phyloP scores from a whole-genome alignment of 495 filamentous ascomycete genomes.

The Xylaria telfairii region DNA sequence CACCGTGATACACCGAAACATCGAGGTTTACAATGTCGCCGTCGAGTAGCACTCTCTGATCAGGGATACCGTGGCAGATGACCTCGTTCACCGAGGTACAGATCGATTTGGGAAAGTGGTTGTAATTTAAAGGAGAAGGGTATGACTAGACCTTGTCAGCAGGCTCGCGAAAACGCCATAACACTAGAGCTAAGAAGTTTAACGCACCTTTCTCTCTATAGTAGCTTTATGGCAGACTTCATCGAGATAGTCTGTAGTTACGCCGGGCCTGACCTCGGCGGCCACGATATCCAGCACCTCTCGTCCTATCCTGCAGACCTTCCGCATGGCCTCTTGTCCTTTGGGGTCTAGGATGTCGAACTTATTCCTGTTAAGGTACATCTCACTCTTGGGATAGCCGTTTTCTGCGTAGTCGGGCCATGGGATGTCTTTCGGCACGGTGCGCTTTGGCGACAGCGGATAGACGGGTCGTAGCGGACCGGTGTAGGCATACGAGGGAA shows the following conservation, averaged over 20 bases:
- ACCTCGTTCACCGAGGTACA: slow-evolving; percentile 97
- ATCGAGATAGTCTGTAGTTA: slow-evolving; percentile 97
- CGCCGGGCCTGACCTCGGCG: slow-evolving; percentile 77
- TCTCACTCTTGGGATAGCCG: slow-evolving; percentile 83
- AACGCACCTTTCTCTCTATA: slow-evolving; percentile 83
- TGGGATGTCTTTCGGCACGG: slow-evolving; percentile 79
- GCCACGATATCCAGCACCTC: slow-evolving; percentile 95
- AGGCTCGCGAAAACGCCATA: slow-evolving; percentile 22
- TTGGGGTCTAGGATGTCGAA: slow-evolving; percentile 80
- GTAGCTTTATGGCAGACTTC: slow-evolving; percentile 96
- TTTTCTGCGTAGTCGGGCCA: slow-evolving; percentile 84
- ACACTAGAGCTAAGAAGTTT: not conserved
- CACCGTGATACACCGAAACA: slow-evolving; percentile 84
- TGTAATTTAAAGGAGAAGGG: slow-evolving; percentile 95
- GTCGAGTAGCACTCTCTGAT: slow-evolving; percentile 76
- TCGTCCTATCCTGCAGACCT: slow-evolving; percentile 84
- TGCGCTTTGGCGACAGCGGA: slow-evolving; percentile 76
- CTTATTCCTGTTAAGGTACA: slow-evolving; percentile 75
- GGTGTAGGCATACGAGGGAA: slow-evolving; percentile 82
- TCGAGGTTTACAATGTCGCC: slow-evolving; percentile 92
- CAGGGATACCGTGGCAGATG: slow-evolving; percentile 93
- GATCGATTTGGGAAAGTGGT: slow-evolving; percentile 95
- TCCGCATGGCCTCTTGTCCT: slow-evolving; percentile 85
- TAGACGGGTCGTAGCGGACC: slow-evolving; percentile 86
- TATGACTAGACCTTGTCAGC: slow-evolving; percentile 67